phyloP scores from a whole-genome alignment of 805 yeast genomes.

The Torulaspora delbrueckii region DNA sequence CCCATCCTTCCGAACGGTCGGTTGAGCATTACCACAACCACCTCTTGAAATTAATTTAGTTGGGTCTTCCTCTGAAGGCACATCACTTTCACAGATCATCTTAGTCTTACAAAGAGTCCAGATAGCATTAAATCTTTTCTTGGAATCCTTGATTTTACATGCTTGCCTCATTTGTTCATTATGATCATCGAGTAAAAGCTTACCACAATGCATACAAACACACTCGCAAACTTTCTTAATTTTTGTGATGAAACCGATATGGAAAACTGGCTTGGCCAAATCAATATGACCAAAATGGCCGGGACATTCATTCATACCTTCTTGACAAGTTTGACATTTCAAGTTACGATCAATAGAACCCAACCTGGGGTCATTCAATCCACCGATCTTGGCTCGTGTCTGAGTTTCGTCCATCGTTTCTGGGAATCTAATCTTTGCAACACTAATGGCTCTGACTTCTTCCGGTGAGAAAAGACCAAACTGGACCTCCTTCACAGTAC shows the following conservation, averaged over 20 bases:
- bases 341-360: constrained; percentile 96
- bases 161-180: constrained; percentile 74
- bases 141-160: constrained; percentile 83
- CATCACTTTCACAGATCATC: constrained; percentile 92
- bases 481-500: constrained; percentile 97
- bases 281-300: constrained; percentile 99
- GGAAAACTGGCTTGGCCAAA: constrained; percentile 96
- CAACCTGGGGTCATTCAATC: constrained; percentile 92
- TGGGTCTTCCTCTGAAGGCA: constrained; percentile 57
- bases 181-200: constrained; percentile 76
- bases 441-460: constrained; percentile 94
- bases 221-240: constrained; percentile 94
- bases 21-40: constrained; percentile 97
- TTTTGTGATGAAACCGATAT: constrained; percentile 89
- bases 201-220: constrained; percentile 99
- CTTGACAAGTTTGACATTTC: constrained; percentile 99
- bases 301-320: constrained; percentile 98
- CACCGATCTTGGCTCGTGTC: constrained; percentile 92
- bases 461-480: constrained; percentile 97
- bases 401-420: constrained; percentile 99
- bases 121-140: constrained; percentile 92
- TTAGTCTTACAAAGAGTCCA: constrained; percentile 91
- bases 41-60: constrained; percentile 65
- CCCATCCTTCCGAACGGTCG: constrained; percentile 93
- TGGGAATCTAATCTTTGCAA: constrained; percentile 95